These are phyloP conservation scores for Rhododendron molle DNA, from an alignment of 148 eudicot species.

Conservation along the genomic window DNA sequence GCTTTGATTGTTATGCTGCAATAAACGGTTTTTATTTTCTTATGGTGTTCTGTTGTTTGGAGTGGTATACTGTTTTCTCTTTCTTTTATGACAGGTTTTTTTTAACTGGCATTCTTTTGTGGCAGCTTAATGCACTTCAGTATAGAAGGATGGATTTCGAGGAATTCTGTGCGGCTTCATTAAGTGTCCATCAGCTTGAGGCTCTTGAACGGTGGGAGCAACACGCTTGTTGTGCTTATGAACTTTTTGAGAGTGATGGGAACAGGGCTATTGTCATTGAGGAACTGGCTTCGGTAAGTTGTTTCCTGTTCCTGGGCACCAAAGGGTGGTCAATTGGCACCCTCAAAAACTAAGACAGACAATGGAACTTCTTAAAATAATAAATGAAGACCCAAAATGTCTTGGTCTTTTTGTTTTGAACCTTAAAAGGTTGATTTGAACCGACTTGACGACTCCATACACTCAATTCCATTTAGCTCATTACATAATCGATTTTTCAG, in stretches of 20 bases:
- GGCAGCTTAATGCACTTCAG: slow-evolving; percentile 66
- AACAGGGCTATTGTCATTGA: slow-evolving; percentile 74
- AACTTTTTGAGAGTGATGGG: slow-evolving; percentile 70
- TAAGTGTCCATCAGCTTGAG: slow-evolving; percentile 72
- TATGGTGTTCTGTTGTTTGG: background rate
- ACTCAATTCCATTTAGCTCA: background rate
- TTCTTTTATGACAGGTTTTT: too few species aligned
- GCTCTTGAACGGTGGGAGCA: slow-evolving; percentile 86
- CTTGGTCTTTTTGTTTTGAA: background rate
- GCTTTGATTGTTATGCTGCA: slow-evolving; percentile 2
- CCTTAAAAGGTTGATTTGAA: background rate
- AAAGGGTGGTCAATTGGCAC: background rate
- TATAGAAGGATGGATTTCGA: slow-evolving; percentile 83
- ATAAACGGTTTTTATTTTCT: background rate
- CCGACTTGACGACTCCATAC: background rate
- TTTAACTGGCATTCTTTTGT: background rate
- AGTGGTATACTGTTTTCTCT: background rate
- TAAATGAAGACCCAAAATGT: background rate
- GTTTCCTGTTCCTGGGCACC: background rate
- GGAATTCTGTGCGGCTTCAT: slow-evolving; percentile 73
- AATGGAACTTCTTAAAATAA: background rate
- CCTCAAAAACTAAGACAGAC: background rate
- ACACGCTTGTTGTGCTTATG: slow-evolving; percentile 83
- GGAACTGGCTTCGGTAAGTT: slow-evolving; percentile 75
- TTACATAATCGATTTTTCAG: background rate